Conservation (phyloP, 345 rosid species). For the Moricandia arvensis region DNA sequence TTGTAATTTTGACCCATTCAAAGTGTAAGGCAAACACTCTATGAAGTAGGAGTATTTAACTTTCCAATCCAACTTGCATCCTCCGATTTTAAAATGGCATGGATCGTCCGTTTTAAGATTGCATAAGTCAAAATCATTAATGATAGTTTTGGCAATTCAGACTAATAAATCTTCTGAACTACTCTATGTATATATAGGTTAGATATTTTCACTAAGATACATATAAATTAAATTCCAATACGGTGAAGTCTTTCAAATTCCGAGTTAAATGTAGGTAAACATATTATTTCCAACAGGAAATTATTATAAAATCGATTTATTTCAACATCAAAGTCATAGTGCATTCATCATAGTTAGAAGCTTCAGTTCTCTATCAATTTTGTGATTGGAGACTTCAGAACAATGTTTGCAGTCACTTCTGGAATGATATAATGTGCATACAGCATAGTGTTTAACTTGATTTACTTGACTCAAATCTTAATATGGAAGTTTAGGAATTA, state of each 20-base stretch:
- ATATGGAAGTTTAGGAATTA: neutral
- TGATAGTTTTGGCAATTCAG: constrained; percentile 8
- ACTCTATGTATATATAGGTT: neutral
- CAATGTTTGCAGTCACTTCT: neutral
- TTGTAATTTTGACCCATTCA: constrained; percentile 24
- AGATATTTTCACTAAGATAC: neutral
- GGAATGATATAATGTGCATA: neutral
- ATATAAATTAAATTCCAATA: neutral
- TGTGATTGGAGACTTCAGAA: neutral
- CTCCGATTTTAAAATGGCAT: constrained; percentile 19
- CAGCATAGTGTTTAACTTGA: neutral
- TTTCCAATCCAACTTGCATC: constrained; percentile 29
- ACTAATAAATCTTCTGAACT: neutral
- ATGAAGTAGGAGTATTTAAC: neutral
- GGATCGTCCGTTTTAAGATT: constrained; percentile 24
- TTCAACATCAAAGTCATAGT: too few relatives aligned
- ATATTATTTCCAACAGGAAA: constrained; percentile 10
- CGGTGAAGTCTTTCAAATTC: constrained; percentile 1
- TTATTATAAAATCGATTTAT: too few relatives aligned
- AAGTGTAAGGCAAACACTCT: constrained; percentile 11
- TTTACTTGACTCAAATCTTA: constrained; percentile 8
- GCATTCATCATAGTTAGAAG: too few relatives aligned
- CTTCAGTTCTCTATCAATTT: too few relatives aligned
- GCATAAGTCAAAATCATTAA: constrained; percentile 29
- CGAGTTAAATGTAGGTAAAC: neutral